These are phyloP conservation scores for Mallotus japonicus DNA, from an alignment of 441 rosid genomes.

Conservation along the genomic window DNA sequence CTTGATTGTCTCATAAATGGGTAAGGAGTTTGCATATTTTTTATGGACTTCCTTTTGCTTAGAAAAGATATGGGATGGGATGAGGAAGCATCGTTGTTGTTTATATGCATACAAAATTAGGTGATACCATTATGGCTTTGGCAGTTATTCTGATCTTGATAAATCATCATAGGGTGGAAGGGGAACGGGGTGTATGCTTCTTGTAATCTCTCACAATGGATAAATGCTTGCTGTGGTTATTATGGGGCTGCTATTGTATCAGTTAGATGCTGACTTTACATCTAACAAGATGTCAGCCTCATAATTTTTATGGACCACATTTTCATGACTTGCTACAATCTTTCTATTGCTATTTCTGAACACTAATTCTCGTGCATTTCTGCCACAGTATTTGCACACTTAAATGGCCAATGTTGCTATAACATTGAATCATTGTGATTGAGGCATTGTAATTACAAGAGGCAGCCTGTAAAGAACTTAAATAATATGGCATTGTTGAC, in stretches of 20 bases:
- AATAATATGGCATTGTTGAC: not conserved
- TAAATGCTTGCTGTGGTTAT: not conserved
- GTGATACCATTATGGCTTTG: not conserved
- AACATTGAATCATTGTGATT: not conserved
- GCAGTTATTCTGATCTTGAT: not conserved
- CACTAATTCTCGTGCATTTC: not conserved
- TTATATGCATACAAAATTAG: not conserved
- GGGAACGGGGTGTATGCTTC: not conserved
- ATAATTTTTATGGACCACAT: not conserved
- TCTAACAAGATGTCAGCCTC: not conserved
- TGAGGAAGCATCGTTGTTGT: not conserved
- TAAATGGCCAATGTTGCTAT: not conserved
- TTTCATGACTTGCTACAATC: not conserved
- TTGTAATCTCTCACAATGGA: not conserved
- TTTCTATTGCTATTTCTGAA: not conserved
- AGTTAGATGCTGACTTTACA: not conserved
- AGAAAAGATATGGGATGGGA: not conserved
- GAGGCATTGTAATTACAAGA: not conserved
- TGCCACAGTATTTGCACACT: not conserved
- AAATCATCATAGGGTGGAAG: not conserved
- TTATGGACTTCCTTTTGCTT: not conserved
- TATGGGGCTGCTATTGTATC: not conserved
- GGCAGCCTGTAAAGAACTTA: not conserved
- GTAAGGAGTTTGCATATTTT: constrained; percentile 36
- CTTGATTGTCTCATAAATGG: constrained; percentile 65